Conservation (phyloP, 164 flowering plant species). For the Euptelea pleiosperma region DNA sequence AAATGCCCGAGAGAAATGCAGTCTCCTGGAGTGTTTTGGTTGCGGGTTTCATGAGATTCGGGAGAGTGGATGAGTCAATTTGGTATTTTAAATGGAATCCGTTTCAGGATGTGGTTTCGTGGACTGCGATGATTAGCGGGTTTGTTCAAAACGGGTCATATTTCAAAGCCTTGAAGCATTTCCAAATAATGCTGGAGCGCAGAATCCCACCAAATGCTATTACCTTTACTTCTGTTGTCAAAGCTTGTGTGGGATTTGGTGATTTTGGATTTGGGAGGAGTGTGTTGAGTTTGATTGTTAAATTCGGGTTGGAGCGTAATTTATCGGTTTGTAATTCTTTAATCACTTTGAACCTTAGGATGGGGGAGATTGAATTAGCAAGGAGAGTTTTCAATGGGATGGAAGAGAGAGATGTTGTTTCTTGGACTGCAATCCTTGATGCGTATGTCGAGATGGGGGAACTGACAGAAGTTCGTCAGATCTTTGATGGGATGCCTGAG, state of each 20-base stretch:
- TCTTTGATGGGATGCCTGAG: conserved; percentile 23
- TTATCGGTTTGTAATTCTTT: conserved; percentile 47
- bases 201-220: conserved; percentile 44
- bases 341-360: conserved; percentile 40
- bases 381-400: conserved; percentile 42
- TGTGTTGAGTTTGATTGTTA: conserved; percentile 45
- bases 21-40: conserved; percentile 20
- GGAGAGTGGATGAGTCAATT: conserved; percentile 27
- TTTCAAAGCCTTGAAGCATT: conserved; percentile 38
- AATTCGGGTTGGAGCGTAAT: conserved; percentile 41
- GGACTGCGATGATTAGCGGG: conserved; percentile 47
- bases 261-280: conserved; percentile 38
- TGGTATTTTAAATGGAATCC: conserved; percentile 21
- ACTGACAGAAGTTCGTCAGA: conserved; percentile 21
- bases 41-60: conserved; percentile 23
- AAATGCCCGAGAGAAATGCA: conserved; percentile 47
- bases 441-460: conserved; percentile 23
- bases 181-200: conserved; percentile 28
- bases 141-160: conserved; percentile 43
- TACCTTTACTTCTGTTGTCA: conserved; percentile 44
- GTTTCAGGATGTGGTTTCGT: conserved; percentile 24
- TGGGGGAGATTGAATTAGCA: conserved; percentile 47
- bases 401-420: conserved; percentile 30
- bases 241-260: conserved; percentile 34
- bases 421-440: conserved; percentile 30